Base-by-base conservation (phyloP, 805 yeast genomes). In the Spencermartinsiella europaea region DNA sequence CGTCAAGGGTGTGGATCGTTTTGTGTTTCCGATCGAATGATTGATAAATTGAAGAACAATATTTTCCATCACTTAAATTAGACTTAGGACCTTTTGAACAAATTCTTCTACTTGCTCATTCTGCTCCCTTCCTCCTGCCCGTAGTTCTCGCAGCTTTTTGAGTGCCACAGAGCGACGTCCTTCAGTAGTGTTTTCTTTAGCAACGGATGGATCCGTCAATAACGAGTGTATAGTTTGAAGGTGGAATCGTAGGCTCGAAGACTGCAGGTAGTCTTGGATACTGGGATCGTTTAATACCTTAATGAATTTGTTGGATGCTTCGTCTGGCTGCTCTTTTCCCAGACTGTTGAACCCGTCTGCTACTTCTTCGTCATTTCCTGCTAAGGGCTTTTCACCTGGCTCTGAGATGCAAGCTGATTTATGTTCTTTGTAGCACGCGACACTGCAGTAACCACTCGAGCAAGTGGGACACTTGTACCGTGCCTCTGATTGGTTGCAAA, bases 21-120 rank as follows among this genome's bases (percentile, higher is more conserved):
- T 46, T 35, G 22, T 12, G 31, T 25, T 25, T 25, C 31, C 31
- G n/a, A n/a, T n/a, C n/a, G n/a, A n/a, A n/a, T n/a, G n/a, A n/a
- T n/a, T n/a, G n/a, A n/a, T n/a, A n/a, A n/a, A n/a, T n/a, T n/a
- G n/a, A n/a, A n/a, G n/a, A n/a, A n/a, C n/a, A n/a, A n/a, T n/a
- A n/a, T n/a, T n/a, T n/a, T n/a, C n/a, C n/a, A n/a, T n/a, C n/a
- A n/a, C n/a, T n/a, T n/a, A n/a, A n/a, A n/a, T n/a, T n/a, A n/a
- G n/a, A n/a, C n/a, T n/a, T n/a, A n/a, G n/a, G 3, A 77, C 65
- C 33, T 74, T 53, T 38, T 60, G 60, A 14, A 81, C 76, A 62
- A 85, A 84, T 54, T 84, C 91, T 60, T 85, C 90, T 3, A 86
- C 79, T 20, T 81, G 63, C 50, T 70, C 78, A 57, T 86, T 86